Base-by-base conservation (phyloP, 805 yeast species). In the Nakazawaea ishiwadae region DNA sequence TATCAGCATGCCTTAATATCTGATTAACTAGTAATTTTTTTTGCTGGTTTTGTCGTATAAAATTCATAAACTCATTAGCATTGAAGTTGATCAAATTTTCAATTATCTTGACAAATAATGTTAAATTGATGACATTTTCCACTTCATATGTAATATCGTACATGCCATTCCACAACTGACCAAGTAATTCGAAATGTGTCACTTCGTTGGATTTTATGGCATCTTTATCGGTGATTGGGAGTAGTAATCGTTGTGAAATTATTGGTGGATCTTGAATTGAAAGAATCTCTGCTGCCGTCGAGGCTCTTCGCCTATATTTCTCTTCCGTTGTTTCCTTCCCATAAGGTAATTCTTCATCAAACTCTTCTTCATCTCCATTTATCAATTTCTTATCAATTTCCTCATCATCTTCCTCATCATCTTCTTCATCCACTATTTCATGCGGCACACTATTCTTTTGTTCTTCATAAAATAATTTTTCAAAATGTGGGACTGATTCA, bases 261-360 rank as follows among this genome's bases (percentile, higher is more conserved):
- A 87, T 66, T 4, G 87, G 79, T 91, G 95, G 86, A 5, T 84
- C 85, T 52, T 85, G 95, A 2, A 90, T 82, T 34, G 86, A 73
- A 35, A 87, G 66, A 37, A 87, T 77, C 55, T 88, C 96, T 1
- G 93, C 82, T 12, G 93, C 84, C 48, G 77, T 64, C 34, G 75
- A 72, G 2, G 82, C 74, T 26, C 48, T 28, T 30, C 48, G 26
- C 14, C 40, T 24, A 15, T 26, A 35, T 14, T 16, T 35, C 20
- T 44, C 34, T 15, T 44, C 43, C 4, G 27, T 34, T 6, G 48
- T 19, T 17, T 44, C 48, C 28, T 38, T 31, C n/a, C 37, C 40
- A 38, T 35, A 36, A 3, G 41, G 41, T 12, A 28, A 44, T 33
- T 50, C 48, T 24, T 52, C 55, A 31, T 52, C 51, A 20, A 48